These are phyloP conservation scores for Saccharomycopsis microspora DNA, from an alignment of 805 yeast species.

Conservation along the genomic window DNA sequence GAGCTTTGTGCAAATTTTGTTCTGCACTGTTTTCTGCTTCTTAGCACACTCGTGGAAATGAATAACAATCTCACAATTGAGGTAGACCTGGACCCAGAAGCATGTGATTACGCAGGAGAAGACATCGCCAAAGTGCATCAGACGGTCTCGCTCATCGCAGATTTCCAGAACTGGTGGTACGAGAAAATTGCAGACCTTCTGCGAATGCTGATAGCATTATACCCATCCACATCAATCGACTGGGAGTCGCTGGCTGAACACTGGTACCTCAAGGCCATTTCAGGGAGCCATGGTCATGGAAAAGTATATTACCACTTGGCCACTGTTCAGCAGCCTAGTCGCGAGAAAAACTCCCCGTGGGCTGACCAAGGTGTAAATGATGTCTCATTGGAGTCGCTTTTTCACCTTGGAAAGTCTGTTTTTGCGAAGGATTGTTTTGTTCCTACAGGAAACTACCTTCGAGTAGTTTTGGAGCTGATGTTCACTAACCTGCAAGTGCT, in stretches of 20 bases:
- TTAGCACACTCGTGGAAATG: conserved; percentile 36
- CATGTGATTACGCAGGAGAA: not conserved
- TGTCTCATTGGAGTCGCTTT: conserved; percentile 57
- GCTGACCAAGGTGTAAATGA: not conserved
- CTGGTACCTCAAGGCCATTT: conserved; percentile 72
- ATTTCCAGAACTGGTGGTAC: conserved; percentile 44
- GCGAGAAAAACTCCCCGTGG: not conserved
- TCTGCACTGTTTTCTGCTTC: conserved; percentile 12
- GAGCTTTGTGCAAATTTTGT: conserved; percentile 16
- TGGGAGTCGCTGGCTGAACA: conserved; percentile 78
- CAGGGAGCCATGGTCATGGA: conserved; percentile 71
- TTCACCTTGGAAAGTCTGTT: conserved; percentile 68
- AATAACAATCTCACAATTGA: conserved; percentile 42
- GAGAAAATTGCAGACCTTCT: conserved; percentile 81
- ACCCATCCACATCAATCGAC: conserved; percentile 69
- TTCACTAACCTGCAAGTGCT: conserved; percentile 51
- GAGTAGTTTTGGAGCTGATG: conserved; percentile 70
- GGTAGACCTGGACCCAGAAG: conserved; percentile 25
- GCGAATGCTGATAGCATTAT: conserved; percentile 79
- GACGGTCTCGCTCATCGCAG: conserved; percentile 44
- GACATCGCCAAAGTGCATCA: conserved; percentile 22
- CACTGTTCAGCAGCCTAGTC: conserved; percentile 53
- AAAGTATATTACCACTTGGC: conserved; percentile 81
- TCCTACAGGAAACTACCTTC: conserved; percentile 68
- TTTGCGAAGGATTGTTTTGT: conserved; percentile 76